Evolutionary conservation across 148 eudicot species (phyloP).

Genomic region (Drosera capensis): DNA sequence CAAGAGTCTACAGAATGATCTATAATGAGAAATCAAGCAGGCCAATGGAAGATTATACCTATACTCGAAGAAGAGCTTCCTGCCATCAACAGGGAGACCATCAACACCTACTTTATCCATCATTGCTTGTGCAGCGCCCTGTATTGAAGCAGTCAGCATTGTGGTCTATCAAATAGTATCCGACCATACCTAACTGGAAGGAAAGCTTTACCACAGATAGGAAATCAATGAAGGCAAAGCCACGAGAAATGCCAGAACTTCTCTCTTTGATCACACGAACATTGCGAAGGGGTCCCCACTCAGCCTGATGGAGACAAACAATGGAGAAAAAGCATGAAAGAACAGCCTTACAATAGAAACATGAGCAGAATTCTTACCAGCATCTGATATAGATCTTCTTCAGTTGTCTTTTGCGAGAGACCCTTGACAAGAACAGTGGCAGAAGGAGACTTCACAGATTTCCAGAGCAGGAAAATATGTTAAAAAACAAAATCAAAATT

Average conservation of each 20-base stretch:
- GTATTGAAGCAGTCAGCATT: conserved; percentile 16
- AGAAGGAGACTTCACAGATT: conserved; percentile 61
- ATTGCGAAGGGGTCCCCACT: conserved; percentile 96
- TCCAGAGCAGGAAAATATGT: conserved; percentile 5
- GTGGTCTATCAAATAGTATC: background rate
- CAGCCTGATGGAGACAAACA: conserved; percentile 48
- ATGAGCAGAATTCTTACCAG: conserved; percentile 26
- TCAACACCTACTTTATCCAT: conserved; percentile 85
- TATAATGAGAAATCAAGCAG: too few relatives aligned
- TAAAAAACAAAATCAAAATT: conserved; percentile 3
- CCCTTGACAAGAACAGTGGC: conserved; percentile 95
- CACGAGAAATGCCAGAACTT: conserved; percentile 82
- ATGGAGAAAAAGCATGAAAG: background rate
- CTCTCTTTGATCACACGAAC: conserved; percentile 91
- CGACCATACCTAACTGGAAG: background rate
- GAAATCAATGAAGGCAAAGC: conserved; percentile 94
- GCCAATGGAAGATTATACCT: conserved; percentile 26
- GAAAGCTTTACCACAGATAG: conserved; percentile 54
- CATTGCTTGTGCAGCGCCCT: conserved; percentile 87
- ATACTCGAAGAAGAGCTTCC: conserved; percentile 83
- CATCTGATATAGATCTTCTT: conserved; percentile 88
- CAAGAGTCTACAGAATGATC: too few relatives aligned
- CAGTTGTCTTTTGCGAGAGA: conserved; percentile 88
- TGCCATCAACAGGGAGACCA: conserved; percentile 77
- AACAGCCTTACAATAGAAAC: background rate